phyloP scores from a whole-genome alignment of 495 filamentous ascomycete species.

The Ascobolus immersus region DNA sequence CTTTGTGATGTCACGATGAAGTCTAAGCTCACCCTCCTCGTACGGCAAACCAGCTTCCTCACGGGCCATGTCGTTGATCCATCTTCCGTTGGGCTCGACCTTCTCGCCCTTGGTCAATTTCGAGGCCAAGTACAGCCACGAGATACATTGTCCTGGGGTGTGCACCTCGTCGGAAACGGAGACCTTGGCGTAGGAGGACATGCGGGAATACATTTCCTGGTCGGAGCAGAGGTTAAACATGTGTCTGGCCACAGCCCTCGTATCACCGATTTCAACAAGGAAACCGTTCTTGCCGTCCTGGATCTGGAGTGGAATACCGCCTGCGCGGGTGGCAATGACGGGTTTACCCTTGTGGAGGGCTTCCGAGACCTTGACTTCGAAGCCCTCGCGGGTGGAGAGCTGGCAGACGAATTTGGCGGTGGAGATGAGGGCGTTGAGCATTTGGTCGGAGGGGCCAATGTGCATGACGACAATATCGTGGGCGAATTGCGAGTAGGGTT shows the following conservation, averaged over 20 bases:
- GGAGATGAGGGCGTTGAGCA: slow-evolving; percentile 57
- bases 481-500: slow-evolving; percentile 24
- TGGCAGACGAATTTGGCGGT: slow-evolving; percentile 50
- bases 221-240: slow-evolving; percentile 46
- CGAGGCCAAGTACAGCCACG: slow-evolving; percentile 52
- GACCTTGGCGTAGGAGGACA: slow-evolving; percentile 37
- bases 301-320: slow-evolving; percentile 64
- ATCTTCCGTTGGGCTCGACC: slow-evolving; percentile 27
- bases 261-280: slow-evolving; percentile 49
- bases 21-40: slow-evolving; percentile 30
- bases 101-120: slow-evolving; percentile 29
- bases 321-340: slow-evolving; percentile 51
- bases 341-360: slow-evolving; percentile 66
- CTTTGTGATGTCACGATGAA: too few relatives aligned
- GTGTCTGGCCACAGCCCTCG: slow-evolving; percentile 42
- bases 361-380: slow-evolving; percentile 77
- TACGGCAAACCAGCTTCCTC: slow-evolving; percentile 37
- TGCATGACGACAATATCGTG: slow-evolving; percentile 49
- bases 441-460: slow-evolving; percentile 50
- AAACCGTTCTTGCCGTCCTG: slow-evolving; percentile 49
- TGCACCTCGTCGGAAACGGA: slow-evolving; percentile 63
- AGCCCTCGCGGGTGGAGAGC: slow-evolving; percentile 62
- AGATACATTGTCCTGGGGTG: slow-evolving; percentile 54
- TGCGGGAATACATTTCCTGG: slow-evolving; percentile 32
- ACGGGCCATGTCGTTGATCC: slow-evolving; percentile 61